A percentile compares a stretch with the other conserved stretches of the same genome.
These are phyloP conservation scores for Talaromyces sp. DNA, from an alignment of 2,329 filamentous ascomycete species.

Conservation along the genomic window DNA sequence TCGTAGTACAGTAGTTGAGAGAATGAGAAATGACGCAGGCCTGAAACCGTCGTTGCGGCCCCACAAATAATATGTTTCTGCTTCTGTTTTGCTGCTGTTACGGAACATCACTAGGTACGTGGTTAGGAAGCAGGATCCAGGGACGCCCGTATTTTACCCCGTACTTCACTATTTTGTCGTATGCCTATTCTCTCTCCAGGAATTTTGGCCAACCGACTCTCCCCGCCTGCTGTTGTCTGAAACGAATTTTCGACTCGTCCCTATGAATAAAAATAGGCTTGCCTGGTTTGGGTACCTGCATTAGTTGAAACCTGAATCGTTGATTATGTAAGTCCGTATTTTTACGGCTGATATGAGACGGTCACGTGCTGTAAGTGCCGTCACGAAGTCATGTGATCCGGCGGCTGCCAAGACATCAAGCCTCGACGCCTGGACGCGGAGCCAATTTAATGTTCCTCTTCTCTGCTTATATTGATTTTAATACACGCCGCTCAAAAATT, in stretches of 20 bases:
- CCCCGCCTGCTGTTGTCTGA: neutral
- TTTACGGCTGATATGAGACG: neutral
- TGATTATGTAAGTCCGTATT: neutral
- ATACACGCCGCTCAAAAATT: neutral
- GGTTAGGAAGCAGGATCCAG: neutral
- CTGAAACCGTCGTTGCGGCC: neutral
- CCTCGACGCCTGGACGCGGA: neutral
- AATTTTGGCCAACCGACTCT: neutral
- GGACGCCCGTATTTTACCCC: neutral
- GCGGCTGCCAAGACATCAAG: slow-evolving; percentile 1
- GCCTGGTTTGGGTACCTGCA: slow-evolving; percentile 4
- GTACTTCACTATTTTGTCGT: neutral
- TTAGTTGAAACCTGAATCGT: neutral
- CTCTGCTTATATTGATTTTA: neutral
- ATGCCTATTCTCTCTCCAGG: neutral
- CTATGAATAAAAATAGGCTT: neutral
- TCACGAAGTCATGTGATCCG: neutral
- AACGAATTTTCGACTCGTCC: neutral
- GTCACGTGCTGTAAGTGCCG: neutral
- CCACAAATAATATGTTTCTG: neutral
- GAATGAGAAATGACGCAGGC: neutral
- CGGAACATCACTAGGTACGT: neutral
- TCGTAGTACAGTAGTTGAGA: neutral
- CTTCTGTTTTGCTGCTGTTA: neutral
- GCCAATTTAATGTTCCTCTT: neutral